Conservation (phyloP, 192 early-diverging fungal genomes). For the Gaertneriomyces semiglobifer region DNA sequence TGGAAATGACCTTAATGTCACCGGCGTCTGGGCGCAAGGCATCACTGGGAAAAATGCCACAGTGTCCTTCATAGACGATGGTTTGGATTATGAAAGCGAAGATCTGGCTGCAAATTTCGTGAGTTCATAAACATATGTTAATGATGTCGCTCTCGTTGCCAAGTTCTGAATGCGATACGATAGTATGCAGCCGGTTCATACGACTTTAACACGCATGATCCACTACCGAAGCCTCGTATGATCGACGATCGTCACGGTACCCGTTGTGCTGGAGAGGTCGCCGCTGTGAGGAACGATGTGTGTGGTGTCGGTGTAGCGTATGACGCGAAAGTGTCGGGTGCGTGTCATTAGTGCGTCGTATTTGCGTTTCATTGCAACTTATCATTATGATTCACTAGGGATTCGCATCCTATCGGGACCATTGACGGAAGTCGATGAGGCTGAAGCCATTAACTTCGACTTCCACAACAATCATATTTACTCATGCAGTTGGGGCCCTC, state of each 20-base stretch:
- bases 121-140: slow-evolving; percentile 34
- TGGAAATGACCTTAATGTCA: slow-evolving; percentile 90
- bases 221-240: slow-evolving; percentile 70
- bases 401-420: slow-evolving; percentile 85
- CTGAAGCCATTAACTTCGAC: slow-evolving; percentile 82
- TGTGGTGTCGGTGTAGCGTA: slow-evolving; percentile 95
- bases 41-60: slow-evolving; percentile 83
- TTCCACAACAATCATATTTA: slow-evolving; percentile 91
- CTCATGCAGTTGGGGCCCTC: slow-evolving; percentile 94
- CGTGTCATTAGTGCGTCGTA: not conserved
- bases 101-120: slow-evolving; percentile 89
- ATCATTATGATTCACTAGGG: slow-evolving; percentile 30
- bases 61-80: slow-evolving; percentile 95
- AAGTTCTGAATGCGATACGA: not conserved
- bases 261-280: slow-evolving; percentile 96
- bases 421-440: slow-evolving; percentile 92
- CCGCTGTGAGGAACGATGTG: slow-evolving; percentile 82
- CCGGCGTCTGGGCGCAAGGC: slow-evolving; percentile 84
- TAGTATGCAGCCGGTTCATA: slow-evolving; percentile 82
- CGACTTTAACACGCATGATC: slow-evolving; percentile 79
- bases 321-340: slow-evolving; percentile 79
- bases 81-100: slow-evolving; percentile 78
- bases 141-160: not conserved
- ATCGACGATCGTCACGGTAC: slow-evolving; percentile 91
- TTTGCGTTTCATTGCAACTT: slow-evolving; percentile 15